phyloP scores from a whole-genome alignment of 192 early-diverging fungal species.

The Coemansia javaensis region DNA sequence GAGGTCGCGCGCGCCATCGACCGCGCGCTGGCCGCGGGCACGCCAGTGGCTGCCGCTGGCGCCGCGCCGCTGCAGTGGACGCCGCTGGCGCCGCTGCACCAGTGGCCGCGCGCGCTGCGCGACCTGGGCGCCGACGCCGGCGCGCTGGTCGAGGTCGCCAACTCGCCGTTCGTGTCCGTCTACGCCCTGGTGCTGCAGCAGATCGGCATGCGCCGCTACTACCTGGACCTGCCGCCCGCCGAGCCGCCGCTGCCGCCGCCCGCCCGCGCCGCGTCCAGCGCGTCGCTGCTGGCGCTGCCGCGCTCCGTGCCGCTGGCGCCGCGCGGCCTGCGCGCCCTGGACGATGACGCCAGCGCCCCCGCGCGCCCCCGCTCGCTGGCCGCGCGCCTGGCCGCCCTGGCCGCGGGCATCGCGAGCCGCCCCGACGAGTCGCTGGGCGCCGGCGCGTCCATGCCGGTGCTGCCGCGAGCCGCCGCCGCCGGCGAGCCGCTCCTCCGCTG shows the following conservation, averaged over 20 bases:
- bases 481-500: constrained; percentile 3
- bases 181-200: constrained; percentile 49
- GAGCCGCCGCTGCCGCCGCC: background rate
- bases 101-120: constrained; percentile 12
- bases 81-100: constrained; percentile 5
- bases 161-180: constrained; percentile 47
- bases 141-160: constrained; percentile 25
- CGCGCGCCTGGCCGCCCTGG: constrained; percentile 12
- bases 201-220: constrained; percentile 40
- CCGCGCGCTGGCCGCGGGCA: constrained; percentile 19
- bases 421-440: background rate
- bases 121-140: background rate
- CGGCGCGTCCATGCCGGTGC: background rate
- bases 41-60: background rate
- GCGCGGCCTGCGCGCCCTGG: background rate
- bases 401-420: too few relatives aligned
- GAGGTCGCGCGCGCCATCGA: constrained; percentile 28
- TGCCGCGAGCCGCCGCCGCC: background rate
- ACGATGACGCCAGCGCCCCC: too few relatives aligned
- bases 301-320: background rate
- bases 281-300: constrained; percentile 8
- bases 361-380: background rate
- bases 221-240: constrained; percentile 22
- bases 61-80: constrained; percentile 5
- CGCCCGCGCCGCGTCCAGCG: constrained; percentile 8